A percentile compares a stretch with the other conserved stretches of the same genome.
These are phyloP conservation scores for Clavaria fumosa DNA, from an alignment of 768 basidiomycete genomes.

Conservation along the genomic window DNA sequence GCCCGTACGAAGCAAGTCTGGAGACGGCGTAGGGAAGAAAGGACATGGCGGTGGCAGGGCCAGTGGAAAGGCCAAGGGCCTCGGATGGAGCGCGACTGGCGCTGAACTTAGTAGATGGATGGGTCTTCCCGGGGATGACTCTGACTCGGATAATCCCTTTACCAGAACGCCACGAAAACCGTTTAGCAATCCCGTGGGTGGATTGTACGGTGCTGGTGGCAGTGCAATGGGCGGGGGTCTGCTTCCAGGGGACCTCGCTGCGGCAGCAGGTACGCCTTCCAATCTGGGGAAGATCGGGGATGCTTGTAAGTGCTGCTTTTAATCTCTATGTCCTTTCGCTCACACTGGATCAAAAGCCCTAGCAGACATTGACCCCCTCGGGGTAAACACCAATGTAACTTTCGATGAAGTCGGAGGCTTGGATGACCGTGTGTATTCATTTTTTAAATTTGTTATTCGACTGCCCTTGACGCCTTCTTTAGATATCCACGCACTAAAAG, in stretches of 20 bases:
- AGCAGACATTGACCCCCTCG: constrained; percentile 91
- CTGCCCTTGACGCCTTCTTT: constrained; percentile 1
- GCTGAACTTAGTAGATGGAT: constrained; percentile 68
- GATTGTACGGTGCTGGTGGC: constrained; percentile 35
- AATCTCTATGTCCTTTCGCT: constrained; percentile 10
- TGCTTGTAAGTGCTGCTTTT: constrained; percentile 31
- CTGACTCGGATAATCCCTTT: constrained; percentile 54
- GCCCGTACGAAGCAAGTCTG: constrained; percentile 22
- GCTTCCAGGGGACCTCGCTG: constrained; percentile 46
- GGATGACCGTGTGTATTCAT: constrained; percentile 66
- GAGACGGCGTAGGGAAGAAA: too few species aligned
- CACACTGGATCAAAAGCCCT: constrained; percentile 34
- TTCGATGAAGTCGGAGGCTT: constrained; percentile 96
- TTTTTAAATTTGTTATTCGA: constrained; percentile 2
- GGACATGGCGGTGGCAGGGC: constrained; percentile 18
- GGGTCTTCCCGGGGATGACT: constrained; percentile 52
- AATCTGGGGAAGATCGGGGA: constrained; percentile 79
- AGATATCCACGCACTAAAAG: constrained; percentile 95
- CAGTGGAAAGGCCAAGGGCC: constrained; percentile 25
- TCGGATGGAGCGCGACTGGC: constrained; percentile 69
- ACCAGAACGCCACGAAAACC: constrained; percentile 57
- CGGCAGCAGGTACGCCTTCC: constrained; percentile 65
- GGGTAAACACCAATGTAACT: constrained; percentile 83
- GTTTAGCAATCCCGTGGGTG: constrained; percentile 38
- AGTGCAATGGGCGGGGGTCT: constrained; percentile 37